Base-by-base conservation (phyloP, 495 filamentous ascomycete species). In the Aspergillus sparsus region DNA sequence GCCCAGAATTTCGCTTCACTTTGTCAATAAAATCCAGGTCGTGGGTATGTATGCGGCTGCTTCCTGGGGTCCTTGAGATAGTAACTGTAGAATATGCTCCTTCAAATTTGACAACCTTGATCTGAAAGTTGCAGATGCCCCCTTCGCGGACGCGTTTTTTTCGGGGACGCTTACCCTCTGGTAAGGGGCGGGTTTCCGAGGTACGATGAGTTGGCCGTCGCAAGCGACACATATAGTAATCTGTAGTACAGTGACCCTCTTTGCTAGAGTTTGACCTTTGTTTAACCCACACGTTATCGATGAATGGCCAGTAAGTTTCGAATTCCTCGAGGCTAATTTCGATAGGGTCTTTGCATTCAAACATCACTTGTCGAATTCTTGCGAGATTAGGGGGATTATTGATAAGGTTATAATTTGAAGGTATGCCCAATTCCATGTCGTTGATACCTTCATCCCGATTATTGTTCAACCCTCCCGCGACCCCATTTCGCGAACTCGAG, bases 241-340 rank as follows among this genome's bases (percentile, higher is more conserved):
- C 80, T 7, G 80, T 81, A 3, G 73, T 79, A 55, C 74, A 78
- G 53, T 76, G 75, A 11, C 79, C 79, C 54, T 77, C 78, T 60
- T 77, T 79, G 63, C 78, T 80, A 6, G 79, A 72, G 52, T 79
- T 77, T 12, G 78, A 77, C 57, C 79, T 77, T 53, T 83, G 79
- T 49, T 80, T 78, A 4, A 81, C 77, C 79, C 78, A 83, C 13
- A 82, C 77, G 64, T 83, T 83, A 53, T 82, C 79, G 32, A 83
- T 77, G 49, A 80, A 83, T 3, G 79, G 80, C 79, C 79, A 83
- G 61, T 83, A 82, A 12, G 73, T 78, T 53, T 82, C 79, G 49
- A 82, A 81, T 37, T 82, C 80, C 18, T 76, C 71, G 37, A 77
- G 63, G 18, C 73, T 80, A 57, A 81, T 80, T 64, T 82, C 80